Base-by-base conservation (phyloP, 1,139 yeast species). In the Eremothecium coryli region DNA sequence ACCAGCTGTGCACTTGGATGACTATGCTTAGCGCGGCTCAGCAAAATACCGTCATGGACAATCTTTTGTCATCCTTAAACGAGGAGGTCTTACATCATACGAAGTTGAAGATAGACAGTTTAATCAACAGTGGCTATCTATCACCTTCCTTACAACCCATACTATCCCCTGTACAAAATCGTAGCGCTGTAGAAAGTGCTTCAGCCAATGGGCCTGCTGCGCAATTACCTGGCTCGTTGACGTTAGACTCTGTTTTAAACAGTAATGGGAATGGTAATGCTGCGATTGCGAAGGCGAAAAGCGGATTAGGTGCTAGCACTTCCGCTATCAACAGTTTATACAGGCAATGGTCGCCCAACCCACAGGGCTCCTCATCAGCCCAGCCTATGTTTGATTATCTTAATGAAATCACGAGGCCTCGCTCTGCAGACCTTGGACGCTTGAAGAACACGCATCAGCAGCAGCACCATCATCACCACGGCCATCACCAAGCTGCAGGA, bases 1-100 rank as follows among this genome's bases (percentile, higher is more conserved):
- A 70, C 37, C 66, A 69, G 37, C 68, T 74, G 45, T 68, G 73
- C 44, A 64, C 63, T 45, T 79, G 86, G 86, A 63, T 78, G 46
- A 70, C 69, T 43, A 65, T 64, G 45, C 64, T 79, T 52, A 68
- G 62, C 37, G 65, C 71, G 8, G 71, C 68, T 36, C 82, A 79
- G 46, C 76, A 68, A 45, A 62, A 70, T 39, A 62, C 74, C 20
- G 71, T 76, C 54, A 65, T 76, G 51, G 84, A 78, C 44, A 68
- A 75, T 45, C 49, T 72, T 60, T 52, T 77, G 60, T 61, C 68
- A 40, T 56, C 67, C 46, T 50, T 73, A 58, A 54, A 72, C 62
- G 52, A 64, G 52, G 64, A 77, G 51, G 65, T 70, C 46, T 43
- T 70, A 58, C 56, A 62, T 51, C 56, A 67, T 64, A 50, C 73